A percentile compares a stretch with the other conserved stretches of the same genome.
These are phyloP conservation scores for Colletotrichum incanum DNA, from an alignment of 2,329 filamentous ascomycete genomes.

Conservation along the genomic window DNA sequence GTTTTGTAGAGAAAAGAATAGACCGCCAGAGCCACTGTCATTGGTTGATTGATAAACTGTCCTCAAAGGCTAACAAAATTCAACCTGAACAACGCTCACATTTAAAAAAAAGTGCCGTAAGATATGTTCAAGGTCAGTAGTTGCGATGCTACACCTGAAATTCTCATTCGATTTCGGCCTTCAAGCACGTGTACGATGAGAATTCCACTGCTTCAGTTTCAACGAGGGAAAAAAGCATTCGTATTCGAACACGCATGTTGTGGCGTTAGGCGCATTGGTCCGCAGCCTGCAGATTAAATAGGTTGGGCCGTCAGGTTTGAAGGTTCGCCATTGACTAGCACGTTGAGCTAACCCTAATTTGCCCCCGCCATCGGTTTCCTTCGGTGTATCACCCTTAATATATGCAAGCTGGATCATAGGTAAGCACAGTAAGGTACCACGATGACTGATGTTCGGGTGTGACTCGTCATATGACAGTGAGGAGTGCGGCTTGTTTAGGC, in stretches of 20 bases:
- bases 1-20: no score
- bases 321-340: background rate
- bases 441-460: background rate
- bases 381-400: background rate
- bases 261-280: background rate
- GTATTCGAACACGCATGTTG: background rate
- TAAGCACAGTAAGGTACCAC: background rate
- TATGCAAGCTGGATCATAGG: background rate
- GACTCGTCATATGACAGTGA: constrained; percentile 7
- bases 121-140: no score
- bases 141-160: no score
- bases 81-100: no score
- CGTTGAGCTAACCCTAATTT: background rate
- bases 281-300: background rate
- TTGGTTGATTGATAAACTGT: no score
- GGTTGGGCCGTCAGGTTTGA: background rate
- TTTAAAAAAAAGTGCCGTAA: no score
- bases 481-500: background rate
- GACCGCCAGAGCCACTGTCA: no score
- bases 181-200: no score
- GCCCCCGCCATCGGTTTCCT: background rate
- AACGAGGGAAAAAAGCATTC: background rate
- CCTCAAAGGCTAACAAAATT: no score
- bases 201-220: background rate
- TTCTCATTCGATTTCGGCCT: no score